Percentiles rank a stretch among this genome's conserved stretches.
phyloP scores from a whole-genome alignment of 2,329 filamentous ascomycete species.

The Parafenestella ontariensis region DNA sequence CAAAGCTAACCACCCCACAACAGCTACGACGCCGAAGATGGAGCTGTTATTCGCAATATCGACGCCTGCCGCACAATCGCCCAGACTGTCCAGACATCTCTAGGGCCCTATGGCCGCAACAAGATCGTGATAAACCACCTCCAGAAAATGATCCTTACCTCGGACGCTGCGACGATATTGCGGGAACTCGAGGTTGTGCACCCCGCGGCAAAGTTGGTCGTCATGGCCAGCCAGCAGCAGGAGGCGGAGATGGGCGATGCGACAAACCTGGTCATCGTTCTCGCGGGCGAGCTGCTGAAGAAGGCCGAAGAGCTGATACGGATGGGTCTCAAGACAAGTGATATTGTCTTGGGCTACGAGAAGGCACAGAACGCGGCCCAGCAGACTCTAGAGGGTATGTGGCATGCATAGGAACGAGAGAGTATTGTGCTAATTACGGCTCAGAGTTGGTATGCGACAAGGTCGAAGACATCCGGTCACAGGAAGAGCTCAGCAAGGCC shows the following conservation, averaged over 20 bases:
- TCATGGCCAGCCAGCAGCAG: conserved; percentile 99
- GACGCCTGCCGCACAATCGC: conserved; percentile 97
- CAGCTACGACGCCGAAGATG: conserved; percentile 99
- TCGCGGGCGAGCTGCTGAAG: conserved; percentile 92
- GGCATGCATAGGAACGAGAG: neutral
- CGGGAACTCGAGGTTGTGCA: conserved; percentile 98
- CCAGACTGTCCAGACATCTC: conserved; percentile 93
- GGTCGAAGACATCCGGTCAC: conserved; percentile 81
- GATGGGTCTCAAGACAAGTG: conserved; percentile 98
- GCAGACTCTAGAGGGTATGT: conserved; percentile 75
- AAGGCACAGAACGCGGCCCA: conserved; percentile 90
- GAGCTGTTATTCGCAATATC: conserved; percentile 96
- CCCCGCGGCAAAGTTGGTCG: conserved; percentile 93
- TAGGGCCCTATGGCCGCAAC: conserved; percentile 97
- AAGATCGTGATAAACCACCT: conserved; percentile 99
- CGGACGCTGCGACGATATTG: conserved; percentile 95
- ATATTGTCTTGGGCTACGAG: conserved; percentile 95
- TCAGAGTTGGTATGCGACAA: conserved; percentile 86
- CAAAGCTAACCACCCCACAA: conserved; percentile 45
- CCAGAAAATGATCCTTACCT: conserved; percentile 99
- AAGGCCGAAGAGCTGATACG: conserved; percentile 96
- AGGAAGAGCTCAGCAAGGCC: conserved; percentile 89
- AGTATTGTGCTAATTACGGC: conserved; percentile 18
- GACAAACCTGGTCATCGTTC: conserved; percentile 94
- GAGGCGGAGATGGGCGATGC: conserved; percentile 99